Conservation (phyloP, 805 yeast species). For the Pichia nakasei region DNA sequence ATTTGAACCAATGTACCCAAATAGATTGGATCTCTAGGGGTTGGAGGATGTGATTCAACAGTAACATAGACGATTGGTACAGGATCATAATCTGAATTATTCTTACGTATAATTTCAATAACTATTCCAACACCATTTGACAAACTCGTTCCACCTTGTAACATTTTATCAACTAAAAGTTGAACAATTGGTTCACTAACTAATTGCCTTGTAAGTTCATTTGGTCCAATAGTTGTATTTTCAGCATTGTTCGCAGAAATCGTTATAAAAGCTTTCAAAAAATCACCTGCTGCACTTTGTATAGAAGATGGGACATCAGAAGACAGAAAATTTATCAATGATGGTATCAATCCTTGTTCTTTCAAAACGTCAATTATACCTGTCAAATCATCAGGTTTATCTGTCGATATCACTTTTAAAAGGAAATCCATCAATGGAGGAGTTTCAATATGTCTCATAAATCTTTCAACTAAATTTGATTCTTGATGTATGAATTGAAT, state of each 20-base stretch:
- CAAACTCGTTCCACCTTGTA: conserved; percentile 76
- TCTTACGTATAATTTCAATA: conserved; percentile 89
- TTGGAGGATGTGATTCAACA: conserved; percentile 85
- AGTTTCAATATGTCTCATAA: conserved; percentile 78
- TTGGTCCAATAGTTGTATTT: conserved; percentile 91
- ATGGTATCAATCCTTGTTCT: conserved; percentile 64
- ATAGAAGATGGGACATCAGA: conserved; percentile 61
- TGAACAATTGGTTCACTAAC: conserved; percentile 67
- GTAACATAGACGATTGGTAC: conserved; percentile 79
- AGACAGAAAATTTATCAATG: conserved; percentile 59
- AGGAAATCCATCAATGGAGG: conserved; percentile 93
- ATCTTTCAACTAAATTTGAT: conserved; percentile 64
- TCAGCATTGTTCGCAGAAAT: conserved; percentile 89
- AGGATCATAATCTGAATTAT: conserved; percentile 90
- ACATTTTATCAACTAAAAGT: conserved; percentile 66
- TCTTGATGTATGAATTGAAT: conserved; percentile 61
- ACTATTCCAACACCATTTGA: conserved; percentile 92
- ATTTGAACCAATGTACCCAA: conserved; percentile 75
- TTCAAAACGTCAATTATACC: conserved; percentile 75
- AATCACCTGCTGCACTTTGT: conserved; percentile 93
- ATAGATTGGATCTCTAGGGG: conserved; percentile 85
- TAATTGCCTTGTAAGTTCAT: conserved; percentile 83
- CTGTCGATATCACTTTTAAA: conserved; percentile 83
- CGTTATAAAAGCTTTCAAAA: conserved; percentile 85
- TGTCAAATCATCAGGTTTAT: conserved; percentile 81